These are phyloP conservation scores for Odontarrhena argentea DNA, from an alignment of 345 rosid genomes.

Conservation along the genomic window DNA sequence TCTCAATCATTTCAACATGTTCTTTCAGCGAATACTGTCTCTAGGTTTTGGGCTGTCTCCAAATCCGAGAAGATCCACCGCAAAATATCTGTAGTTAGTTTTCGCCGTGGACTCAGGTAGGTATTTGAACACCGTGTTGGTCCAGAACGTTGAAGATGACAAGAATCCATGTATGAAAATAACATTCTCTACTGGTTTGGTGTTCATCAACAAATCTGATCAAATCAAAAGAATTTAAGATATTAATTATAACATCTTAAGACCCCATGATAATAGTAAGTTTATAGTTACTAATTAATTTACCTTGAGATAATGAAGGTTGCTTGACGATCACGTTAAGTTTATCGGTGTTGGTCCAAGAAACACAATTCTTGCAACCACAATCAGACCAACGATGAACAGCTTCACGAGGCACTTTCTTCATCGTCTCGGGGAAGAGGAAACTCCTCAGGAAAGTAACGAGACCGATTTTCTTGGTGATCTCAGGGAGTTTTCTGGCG, in stretches of 20 bases:
- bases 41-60: conserved; percentile 80
- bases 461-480: conserved; percentile 31
- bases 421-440: conserved; percentile 17
- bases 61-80: conserved; percentile 73
- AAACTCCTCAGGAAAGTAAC: conserved; percentile 29
- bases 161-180: conserved; percentile 78
- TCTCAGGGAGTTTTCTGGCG: conserved; percentile 40
- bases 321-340: conserved; percentile 57
- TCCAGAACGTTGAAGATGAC: conserved; percentile 69
- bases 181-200: conserved; percentile 55
- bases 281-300: conserved; percentile 17
- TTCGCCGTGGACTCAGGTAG: conserved; percentile 41
- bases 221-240: neutral
- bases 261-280: neutral
- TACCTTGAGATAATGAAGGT: conserved; percentile 51
- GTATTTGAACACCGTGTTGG: conserved; percentile 56
- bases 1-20: conserved; percentile 62
- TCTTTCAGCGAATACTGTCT: conserved; percentile 61
- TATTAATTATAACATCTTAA: neutral
- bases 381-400: conserved; percentile 74
- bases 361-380: conserved; percentile 66
- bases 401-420: conserved; percentile 3
- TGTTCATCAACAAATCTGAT: conserved; percentile 31
- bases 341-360: conserved; percentile 52
- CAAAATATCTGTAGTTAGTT: conserved; percentile 51